A percentile compares a stretch with the other conserved stretches of the same genome.
Conservation (phyloP, 2,329 filamentous ascomycete genomes). For the Pyrenophora tritici-repentis region DNA sequence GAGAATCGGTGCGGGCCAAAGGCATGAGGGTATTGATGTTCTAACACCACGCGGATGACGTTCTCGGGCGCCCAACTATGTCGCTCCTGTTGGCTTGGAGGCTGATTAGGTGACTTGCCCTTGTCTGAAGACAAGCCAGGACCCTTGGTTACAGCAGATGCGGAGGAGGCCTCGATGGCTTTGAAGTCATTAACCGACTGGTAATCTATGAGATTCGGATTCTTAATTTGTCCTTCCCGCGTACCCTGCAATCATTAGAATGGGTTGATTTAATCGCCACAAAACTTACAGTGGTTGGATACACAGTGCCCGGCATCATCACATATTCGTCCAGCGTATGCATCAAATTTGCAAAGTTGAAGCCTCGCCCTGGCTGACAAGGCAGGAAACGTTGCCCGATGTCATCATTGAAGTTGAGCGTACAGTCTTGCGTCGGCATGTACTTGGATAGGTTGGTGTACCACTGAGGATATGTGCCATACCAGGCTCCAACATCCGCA, state of each 20-base stretch:
- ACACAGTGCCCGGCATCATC: conserved; percentile 52
- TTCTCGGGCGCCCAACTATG: conserved; percentile 33
- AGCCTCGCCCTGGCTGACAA: conserved; percentile 42
- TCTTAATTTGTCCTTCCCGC: conserved; percentile 5
- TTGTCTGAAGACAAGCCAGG: conserved; percentile 10
- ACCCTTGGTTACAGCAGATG: conserved; percentile 3
- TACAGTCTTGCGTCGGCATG: conserved; percentile 44
- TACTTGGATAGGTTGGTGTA: conserved; percentile 48
- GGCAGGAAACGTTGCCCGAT: conserved; percentile 54
- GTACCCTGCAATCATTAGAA: conserved; percentile 13
- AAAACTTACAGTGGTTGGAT: conserved; percentile 34
- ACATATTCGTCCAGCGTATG: conserved; percentile 52
- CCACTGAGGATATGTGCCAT: conserved; percentile 50
- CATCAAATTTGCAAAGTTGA: conserved; percentile 53
- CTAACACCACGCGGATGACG: conserved; percentile 36
- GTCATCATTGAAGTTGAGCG: conserved; percentile 49
- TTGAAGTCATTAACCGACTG: conserved; percentile 4
- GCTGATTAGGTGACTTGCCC: conserved; percentile 6
- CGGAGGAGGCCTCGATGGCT: conserved; percentile 12
- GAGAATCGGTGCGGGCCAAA: conserved; percentile 27
- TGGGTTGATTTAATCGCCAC: neutral
- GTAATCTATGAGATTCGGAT: conserved; percentile 2
- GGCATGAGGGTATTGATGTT: conserved; percentile 24
- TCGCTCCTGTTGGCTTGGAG: conserved; percentile 7
- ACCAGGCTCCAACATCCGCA: conserved; percentile 49